Evolutionary conservation across 2,329 filamentous ascomycete species (phyloP).

Genomic region (Neonectria magnoliae): DNA sequence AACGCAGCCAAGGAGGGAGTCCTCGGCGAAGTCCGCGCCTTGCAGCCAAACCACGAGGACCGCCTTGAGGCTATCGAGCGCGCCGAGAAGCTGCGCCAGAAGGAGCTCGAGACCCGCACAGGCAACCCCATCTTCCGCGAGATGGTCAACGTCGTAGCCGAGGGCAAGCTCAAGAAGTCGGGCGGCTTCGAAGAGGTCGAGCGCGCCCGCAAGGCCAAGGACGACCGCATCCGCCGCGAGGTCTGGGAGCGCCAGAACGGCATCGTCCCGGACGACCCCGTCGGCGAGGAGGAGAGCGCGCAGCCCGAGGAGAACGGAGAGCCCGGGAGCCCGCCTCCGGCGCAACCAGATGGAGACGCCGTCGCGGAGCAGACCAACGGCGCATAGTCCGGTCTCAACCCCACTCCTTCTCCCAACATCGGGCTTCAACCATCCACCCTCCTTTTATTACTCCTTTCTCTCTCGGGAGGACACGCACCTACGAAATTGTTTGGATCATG

Average conservation of each 20-base stretch:
- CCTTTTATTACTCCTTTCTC: constrained; percentile 4
- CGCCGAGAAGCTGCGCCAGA: constrained; percentile 91
- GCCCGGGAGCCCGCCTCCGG: constrained; percentile 25
- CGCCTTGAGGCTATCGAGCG: constrained; percentile 95
- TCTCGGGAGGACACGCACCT: constrained; percentile 12
- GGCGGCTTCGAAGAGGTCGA: constrained; percentile 96
- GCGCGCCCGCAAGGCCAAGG: constrained; percentile 81
- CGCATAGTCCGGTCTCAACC: constrained; percentile 18
- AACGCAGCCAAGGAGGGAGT: constrained; percentile 89
- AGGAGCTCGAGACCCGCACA: constrained; percentile 81
- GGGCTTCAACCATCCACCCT: background rate
- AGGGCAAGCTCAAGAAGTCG: constrained; percentile 94
- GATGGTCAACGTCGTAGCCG: constrained; percentile 83
- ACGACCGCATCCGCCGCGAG: constrained; percentile 86
- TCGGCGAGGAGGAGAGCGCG: constrained; percentile 50
- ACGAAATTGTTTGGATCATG: constrained; percentile 23
- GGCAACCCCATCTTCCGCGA: constrained; percentile 86
- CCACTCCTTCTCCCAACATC: background rate
- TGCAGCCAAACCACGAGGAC: constrained; percentile 94
- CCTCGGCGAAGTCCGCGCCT: constrained; percentile 88
- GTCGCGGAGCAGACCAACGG: constrained; percentile 30
- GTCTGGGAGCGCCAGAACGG: constrained; percentile 76
- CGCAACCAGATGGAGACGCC: constrained; percentile 10
- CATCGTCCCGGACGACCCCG: constrained; percentile 55
- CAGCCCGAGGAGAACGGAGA: constrained; percentile 35